A percentile compares a stretch with the other conserved stretches of the same genome.
phyloP scores from a whole-genome alignment of 192 early-diverging fungal species.

The Spizellomyces sp. region DNA sequence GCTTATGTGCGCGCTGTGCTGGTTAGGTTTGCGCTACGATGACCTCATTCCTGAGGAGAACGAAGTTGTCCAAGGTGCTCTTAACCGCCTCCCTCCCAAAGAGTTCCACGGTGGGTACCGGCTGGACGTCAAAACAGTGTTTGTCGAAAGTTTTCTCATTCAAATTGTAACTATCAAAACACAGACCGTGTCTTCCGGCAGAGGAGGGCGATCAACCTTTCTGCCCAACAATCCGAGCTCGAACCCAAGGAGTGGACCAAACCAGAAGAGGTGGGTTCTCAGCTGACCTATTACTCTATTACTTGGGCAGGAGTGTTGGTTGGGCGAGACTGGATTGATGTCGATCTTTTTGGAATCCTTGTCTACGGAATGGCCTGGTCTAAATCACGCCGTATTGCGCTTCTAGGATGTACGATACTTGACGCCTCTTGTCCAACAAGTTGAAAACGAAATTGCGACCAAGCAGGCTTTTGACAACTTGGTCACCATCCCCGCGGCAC shows the following conservation, averaged over 20 bases:
- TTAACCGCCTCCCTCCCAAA: constrained; percentile 71
- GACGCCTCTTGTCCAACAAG: constrained; percentile 75
- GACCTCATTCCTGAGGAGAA: constrained; percentile 88
- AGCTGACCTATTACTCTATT: not conserved
- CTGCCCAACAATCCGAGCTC: constrained; percentile 70
- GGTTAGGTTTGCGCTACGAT: constrained; percentile 82
- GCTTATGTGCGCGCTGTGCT: not conserved
- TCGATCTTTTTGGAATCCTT: too few species aligned
- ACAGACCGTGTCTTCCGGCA: constrained; percentile 77
- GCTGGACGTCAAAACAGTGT: not conserved
- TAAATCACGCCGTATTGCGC: constrained; percentile 5
- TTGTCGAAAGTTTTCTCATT: not conserved
- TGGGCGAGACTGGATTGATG: too few species aligned
- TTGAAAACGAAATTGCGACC: constrained; percentile 73
- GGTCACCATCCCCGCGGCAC: constrained; percentile 39
- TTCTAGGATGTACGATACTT: constrained; percentile 84
- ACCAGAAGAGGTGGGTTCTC: constrained; percentile 64
- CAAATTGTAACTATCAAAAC: not conserved
- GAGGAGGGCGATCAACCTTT: constrained; percentile 75
- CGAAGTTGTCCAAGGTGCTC: constrained; percentile 77
- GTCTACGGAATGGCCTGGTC: too few species aligned
- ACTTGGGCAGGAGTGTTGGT: too few species aligned
- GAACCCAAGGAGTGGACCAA: constrained; percentile 74
- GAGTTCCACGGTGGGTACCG: constrained; percentile 51
- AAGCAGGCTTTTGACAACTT: constrained; percentile 47